Percentiles rank a stretch among this genome's conserved stretches.
Evolutionary conservation across 495 filamentous ascomycete genomes (phyloP).

Genomic region (Penicillium paxilli): DNA sequence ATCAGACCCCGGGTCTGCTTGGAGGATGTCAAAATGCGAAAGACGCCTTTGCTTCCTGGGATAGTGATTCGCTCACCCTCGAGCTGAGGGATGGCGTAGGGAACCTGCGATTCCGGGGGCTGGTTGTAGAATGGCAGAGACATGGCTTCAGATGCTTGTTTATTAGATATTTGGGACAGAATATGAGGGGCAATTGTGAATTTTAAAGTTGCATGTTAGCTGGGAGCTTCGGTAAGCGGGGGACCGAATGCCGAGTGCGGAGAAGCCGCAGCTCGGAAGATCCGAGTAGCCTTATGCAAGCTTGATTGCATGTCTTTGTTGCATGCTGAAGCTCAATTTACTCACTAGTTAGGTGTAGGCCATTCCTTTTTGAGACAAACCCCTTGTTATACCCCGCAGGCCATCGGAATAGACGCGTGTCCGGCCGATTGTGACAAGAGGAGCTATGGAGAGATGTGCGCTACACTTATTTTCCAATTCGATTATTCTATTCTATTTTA

Average conservation of each 20-base stretch:
- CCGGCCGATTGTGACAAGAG: too few species aligned
- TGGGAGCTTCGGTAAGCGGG: slow-evolving; percentile 20
- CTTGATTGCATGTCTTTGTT: too few species aligned
- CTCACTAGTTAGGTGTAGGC: too few species aligned
- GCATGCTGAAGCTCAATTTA: too few species aligned
- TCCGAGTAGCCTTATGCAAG: slow-evolving; percentile 14
- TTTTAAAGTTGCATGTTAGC: slow-evolving; percentile 5
- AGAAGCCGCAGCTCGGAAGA: slow-evolving; percentile 20
- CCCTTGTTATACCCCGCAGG: too few species aligned
- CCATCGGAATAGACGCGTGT: too few species aligned
- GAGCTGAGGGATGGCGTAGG: slow-evolving; percentile 43
- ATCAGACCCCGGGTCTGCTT: slow-evolving; percentile 46
- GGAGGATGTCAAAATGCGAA: slow-evolving; percentile 45
- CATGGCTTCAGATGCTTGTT: slow-evolving; percentile 15
- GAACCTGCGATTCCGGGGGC: slow-evolving; percentile 26
- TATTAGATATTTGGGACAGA: neutral
- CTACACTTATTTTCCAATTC: too few species aligned
- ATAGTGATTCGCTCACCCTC: slow-evolving; percentile 48
- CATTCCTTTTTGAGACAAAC: too few species aligned
- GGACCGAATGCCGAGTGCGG: slow-evolving; percentile 11
- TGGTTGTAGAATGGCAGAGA: slow-evolving; percentile 24
- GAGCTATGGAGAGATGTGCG: too few species aligned
- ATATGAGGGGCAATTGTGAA: neutral
- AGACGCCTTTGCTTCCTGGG: slow-evolving; percentile 42
- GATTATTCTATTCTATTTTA: too few species aligned